Percentiles rank a stretch among this genome's conserved stretches.
Evolutionary conservation across 2,329 filamentous ascomycete species (phyloP).

Genomic region (Talaromyces sp.): DNA sequence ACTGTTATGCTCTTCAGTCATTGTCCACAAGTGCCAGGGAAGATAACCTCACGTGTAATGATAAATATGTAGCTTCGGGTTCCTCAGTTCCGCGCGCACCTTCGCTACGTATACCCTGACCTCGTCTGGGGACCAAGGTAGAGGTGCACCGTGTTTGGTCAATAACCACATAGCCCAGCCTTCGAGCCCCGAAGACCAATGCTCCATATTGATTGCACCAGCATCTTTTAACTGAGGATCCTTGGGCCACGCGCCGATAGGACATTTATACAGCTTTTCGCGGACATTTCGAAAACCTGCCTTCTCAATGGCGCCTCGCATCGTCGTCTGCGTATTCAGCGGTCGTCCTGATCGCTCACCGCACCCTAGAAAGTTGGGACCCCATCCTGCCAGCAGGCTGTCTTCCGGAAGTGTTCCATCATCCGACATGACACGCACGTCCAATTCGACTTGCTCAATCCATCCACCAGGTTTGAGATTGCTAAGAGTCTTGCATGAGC

Average conservation of each 20-base stretch:
- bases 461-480: constrained; percentile 21
- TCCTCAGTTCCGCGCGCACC: constrained; percentile 23
- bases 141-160: constrained; percentile 22
- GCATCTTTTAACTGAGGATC: constrained; percentile 19
- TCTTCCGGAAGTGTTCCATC: constrained; percentile 20
- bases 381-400: constrained; percentile 21
- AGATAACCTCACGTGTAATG: constrained; percentile 19
- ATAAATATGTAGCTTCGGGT: constrained; percentile 21
- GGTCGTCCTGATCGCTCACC: constrained; percentile 20
- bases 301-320: constrained; percentile 21
- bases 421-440: constrained; percentile 21
- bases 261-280: constrained; percentile 22
- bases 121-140: constrained; percentile 25
- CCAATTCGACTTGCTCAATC: constrained; percentile 21
- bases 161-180: constrained; percentile 25
- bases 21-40: neutral
- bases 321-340: constrained; percentile 21
- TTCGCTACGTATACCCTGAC: constrained; percentile 24
- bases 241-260: constrained; percentile 25
- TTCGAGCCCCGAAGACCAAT: constrained; percentile 24
- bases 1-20: neutral
- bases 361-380: constrained; percentile 22
- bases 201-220: constrained; percentile 20
- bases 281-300: constrained; percentile 25
- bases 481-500: neutral